phyloP scores from a whole-genome alignment of 148 eudicot species.

The Arbutus unedo region DNA sequence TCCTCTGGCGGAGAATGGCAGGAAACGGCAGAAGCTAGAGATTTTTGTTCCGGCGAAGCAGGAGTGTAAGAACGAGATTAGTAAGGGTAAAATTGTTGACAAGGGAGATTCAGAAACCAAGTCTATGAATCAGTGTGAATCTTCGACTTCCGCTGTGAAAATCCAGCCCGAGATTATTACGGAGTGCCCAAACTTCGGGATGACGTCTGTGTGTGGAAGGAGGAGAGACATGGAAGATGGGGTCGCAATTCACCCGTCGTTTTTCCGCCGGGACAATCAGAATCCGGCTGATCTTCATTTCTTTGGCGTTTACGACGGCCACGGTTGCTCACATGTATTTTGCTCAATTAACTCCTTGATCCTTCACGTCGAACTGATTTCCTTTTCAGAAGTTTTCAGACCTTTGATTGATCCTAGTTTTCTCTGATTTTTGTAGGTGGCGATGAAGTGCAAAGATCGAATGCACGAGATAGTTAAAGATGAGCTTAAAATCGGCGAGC shows the following conservation, averaged over 20 bases:
- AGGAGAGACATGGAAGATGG: slow-evolving; percentile 56
- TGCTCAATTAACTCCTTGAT: neutral
- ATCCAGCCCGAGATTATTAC: neutral
- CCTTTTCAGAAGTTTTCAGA: neutral
- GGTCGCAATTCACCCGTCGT: slow-evolving; percentile 41
- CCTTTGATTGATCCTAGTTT: neutral
- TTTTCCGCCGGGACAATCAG: slow-evolving; percentile 11
- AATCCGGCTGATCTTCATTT: slow-evolving; percentile 23
- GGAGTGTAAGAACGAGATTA: neutral
- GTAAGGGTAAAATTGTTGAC: neutral
- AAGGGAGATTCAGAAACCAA: neutral
- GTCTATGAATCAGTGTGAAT: neutral
- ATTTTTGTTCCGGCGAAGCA: neutral
- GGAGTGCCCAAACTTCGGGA: slow-evolving; percentile 34
- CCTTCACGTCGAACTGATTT: neutral
- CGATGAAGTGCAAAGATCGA: slow-evolving; percentile 40
- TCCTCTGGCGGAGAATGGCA: slow-evolving; percentile 1
- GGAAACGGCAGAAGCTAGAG: slow-evolving; percentile 22
- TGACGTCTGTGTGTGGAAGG: slow-evolving; percentile 41
- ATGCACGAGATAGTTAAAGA: slow-evolving; percentile 42
- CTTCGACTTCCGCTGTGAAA: neutral
- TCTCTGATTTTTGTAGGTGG: slow-evolving; percentile 26
- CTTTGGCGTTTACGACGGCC: slow-evolving; percentile 51
- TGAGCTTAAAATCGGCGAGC: slow-evolving; percentile 18
- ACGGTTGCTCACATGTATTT: slow-evolving; percentile 49